Evolutionary conservation across 345 rosid species (phyloP).

Genomic region (Rhodamnia rubescens): DNA sequence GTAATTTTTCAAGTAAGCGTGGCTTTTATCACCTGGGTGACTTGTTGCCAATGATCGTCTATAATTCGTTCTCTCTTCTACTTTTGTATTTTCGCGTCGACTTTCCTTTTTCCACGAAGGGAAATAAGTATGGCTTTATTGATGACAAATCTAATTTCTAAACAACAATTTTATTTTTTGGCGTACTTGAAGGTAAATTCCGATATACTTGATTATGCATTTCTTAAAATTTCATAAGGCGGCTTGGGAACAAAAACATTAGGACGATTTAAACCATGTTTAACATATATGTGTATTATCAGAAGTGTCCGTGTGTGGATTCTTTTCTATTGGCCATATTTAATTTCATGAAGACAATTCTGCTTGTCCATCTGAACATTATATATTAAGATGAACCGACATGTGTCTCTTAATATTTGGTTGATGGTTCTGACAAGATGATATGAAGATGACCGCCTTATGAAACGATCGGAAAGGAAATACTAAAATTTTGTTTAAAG

Average conservation of each 20-base stretch:
- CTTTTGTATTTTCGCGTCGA: background rate
- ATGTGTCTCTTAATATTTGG: background rate
- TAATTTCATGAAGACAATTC: background rate
- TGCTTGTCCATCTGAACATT: background rate
- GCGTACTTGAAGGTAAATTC: background rate
- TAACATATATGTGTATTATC: background rate
- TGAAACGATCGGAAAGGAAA: accelerated
- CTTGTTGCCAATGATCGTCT: too few species aligned
- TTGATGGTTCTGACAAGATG: background rate
- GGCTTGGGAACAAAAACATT: background rate
- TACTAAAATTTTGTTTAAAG: background rate
- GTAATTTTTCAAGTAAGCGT: too few species aligned
- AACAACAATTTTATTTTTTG: background rate
- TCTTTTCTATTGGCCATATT: background rate
- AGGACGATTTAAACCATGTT: background rate
- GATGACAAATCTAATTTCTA: background rate
- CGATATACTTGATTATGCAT: background rate
- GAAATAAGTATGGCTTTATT: background rate
- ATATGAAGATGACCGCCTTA: background rate
- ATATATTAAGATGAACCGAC: background rate
- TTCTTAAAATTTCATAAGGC: background rate
- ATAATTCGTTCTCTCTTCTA: background rate
- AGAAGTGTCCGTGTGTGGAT: background rate
- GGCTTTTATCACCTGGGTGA: too few species aligned
- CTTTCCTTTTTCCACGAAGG: background rate